A percentile compares a stretch with the other conserved stretches of the same genome.
These are phyloP conservation scores for Xerocomus brunneocitrinus DNA, from an alignment of 768 basidiomycete genomes.

Conservation along the genomic window DNA sequence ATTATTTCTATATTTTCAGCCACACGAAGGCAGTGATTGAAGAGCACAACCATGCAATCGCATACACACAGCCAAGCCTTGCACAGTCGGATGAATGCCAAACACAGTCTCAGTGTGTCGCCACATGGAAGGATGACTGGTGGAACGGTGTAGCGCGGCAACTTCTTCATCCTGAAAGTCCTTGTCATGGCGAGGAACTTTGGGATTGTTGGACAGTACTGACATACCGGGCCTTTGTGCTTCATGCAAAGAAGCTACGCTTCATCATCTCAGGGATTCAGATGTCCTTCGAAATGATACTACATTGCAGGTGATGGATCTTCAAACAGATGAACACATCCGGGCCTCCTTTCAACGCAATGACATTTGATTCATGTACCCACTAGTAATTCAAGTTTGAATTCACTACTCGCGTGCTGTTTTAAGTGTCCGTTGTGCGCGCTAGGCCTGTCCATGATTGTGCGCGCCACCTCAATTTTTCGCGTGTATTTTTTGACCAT, in stretches of 20 bases:
- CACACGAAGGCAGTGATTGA: not conserved
- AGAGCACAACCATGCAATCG: not conserved
- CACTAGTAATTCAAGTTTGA: no score
- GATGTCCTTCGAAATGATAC: not conserved
- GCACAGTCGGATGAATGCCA: not conserved
- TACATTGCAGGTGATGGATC: not conserved
- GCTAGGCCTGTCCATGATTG: no score
- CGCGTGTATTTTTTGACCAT: no score
- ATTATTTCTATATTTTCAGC: slow-evolving; percentile 2
- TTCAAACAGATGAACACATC: slow-evolving; percentile 1
- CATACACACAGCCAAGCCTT: not conserved
- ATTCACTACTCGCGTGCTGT: no score
- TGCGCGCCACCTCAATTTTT: no score
- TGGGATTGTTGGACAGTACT: not conserved
- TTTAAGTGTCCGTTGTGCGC: no score
- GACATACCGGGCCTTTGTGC: not conserved
- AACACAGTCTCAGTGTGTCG: not conserved
- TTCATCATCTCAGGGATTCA: not conserved
- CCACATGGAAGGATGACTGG: slow-evolving; percentile 5
- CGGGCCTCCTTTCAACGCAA: not conserved
- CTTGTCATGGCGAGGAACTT: not conserved
- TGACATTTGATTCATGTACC: no score
- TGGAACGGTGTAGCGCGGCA: slow-evolving; percentile 10
- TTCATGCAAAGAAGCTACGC: not conserved
- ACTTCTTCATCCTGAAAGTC: not conserved